Base-by-base conservation (phyloP, 768 basidiomycete species). In the Amanita jacksonii region DNA sequence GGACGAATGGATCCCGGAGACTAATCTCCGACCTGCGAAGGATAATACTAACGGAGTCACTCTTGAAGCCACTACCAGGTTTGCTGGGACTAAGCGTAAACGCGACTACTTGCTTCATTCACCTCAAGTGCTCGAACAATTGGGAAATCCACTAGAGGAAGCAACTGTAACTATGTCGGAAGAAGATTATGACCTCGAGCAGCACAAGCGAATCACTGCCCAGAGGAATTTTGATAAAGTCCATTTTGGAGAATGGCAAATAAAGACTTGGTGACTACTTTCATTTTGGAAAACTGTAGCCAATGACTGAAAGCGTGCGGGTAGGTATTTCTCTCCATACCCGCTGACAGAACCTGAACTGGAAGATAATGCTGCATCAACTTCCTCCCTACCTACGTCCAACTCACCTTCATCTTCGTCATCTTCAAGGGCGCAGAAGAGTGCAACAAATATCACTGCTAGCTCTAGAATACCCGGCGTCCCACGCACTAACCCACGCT, bases 251-350 rank as follows among this genome's bases (percentile, higher is more conserved):
- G 69, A 79, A 20, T 92, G 84, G 77, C 73, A 84, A 58, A 86
- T 96, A 54, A 83, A 80, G 58, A 89, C 90, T 7, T 93, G 91
- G 91, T 90, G 52, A 52, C 79, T 33, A 33, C 34, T 24, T 33
- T 48, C 22, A 24, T 38, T 34, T 30, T 22, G 47, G 32, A 19
- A 13, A 5, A 24, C 30, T 34, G 30, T 43, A 23, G 42, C 35
- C 19, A n/a, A n/a, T 16, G 24, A 42, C 4, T 4, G 40, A 33
- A 13, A 6, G 27, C 27, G 27, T 28, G 7, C 27, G 27, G 27
- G 4, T 50, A 92, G 91, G 87, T 93, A 93, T 64, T 91, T 85
- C 59, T 96, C 92, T 2, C 92, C 92, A 1, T 94, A 93, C 59
- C 91, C 92, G 12, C 62, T 85, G 19, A 69, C 70, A 15, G 86